Evolutionary conservation across 2,329 filamentous ascomycete species (phyloP), one percentile per base, ranked within the genome.

Genomic region (Aureobasidium leucospermi): DNA sequence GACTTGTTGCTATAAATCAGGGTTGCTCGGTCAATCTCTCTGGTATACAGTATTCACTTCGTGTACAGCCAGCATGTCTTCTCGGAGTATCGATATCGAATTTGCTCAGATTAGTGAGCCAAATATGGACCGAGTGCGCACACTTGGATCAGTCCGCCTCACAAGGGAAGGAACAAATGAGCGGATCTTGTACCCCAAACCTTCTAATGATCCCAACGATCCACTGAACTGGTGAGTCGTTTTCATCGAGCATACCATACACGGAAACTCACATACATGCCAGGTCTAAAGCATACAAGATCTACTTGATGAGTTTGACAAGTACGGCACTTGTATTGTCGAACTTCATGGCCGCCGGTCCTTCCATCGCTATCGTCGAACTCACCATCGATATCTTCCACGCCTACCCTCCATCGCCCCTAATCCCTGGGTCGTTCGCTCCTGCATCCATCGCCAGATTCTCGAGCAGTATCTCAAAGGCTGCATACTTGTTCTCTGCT

Each of bases 311-410:
- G 8, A 65, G 70, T 49, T 69, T 81, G 13, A 74, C 82, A 36
- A 82, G 78, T 65, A 62, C 78, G 3, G 79, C 80, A 56, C 82
- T 83, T 72, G 73, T 81, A 62, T 75, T 83, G 68, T 80, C 76
- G 69, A 83, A 83, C 67, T 83, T 83, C 63, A 69, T 83, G 4
- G 79, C 80, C 0, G 81, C 79, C n/a, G 81, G 75, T 0, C 80
- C 81, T 3, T 76, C 76, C 3, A 76, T 83, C 32, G 79, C 78
- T 58, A 78, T 83, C 42, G 68, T 78, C 10, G 65, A 73, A 2
- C 79, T 77, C 4, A 75, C 79, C 3, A 63, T 74, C 29, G 63
- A 75, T 61, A 80, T 81, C 69, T 32, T 32, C 28, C 28, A 32
- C 15, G 43, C 32, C 7, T 36, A 36, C 11, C 32, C 32, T 11